phyloP scores from a whole-genome alignment of 164 flowering plant species.

The Annona squamosa region DNA sequence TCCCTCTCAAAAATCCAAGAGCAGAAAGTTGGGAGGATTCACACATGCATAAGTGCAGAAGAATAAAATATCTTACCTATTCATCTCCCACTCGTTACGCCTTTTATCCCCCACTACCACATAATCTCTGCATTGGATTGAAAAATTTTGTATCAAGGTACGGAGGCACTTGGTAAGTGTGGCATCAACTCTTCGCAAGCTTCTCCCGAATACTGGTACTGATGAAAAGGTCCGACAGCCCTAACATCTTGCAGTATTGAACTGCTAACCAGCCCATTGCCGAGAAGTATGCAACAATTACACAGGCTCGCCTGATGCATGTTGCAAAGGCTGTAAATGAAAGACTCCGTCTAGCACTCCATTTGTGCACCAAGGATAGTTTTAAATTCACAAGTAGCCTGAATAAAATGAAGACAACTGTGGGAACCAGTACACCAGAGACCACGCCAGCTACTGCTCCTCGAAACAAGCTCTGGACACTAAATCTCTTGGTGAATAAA shows the following conservation, averaged over 20 bases:
- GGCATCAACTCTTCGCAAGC: background rate
- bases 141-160: no score
- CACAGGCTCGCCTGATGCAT: slow-evolving; percentile 32
- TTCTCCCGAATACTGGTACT: background rate
- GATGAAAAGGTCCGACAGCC: slow-evolving; percentile 26
- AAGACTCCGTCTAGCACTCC: slow-evolving; percentile 6
- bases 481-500: slow-evolving; percentile 23
- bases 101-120: no score
- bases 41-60: no score
- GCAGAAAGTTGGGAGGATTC: no score
- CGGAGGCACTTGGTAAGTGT: no score
- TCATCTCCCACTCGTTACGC: no score
- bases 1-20: no score
- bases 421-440: slow-evolving; percentile 43
- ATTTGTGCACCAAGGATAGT: slow-evolving; percentile 15
- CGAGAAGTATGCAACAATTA: slow-evolving; percentile 49
- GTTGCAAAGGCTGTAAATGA: slow-evolving; percentile 5
- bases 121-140: no score
- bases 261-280: slow-evolving; percentile 49
- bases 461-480: slow-evolving; percentile 21
- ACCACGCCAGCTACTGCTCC: slow-evolving; percentile 40
- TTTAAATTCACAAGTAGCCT: slow-evolving; percentile 25
- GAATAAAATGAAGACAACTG: slow-evolving; percentile 30
- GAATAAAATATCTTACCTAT: no score
- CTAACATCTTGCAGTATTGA: slow-evolving; percentile 44